phyloP scores from a whole-genome alignment of 306 rosid species.

The Trifolium subterraneum region DNA sequence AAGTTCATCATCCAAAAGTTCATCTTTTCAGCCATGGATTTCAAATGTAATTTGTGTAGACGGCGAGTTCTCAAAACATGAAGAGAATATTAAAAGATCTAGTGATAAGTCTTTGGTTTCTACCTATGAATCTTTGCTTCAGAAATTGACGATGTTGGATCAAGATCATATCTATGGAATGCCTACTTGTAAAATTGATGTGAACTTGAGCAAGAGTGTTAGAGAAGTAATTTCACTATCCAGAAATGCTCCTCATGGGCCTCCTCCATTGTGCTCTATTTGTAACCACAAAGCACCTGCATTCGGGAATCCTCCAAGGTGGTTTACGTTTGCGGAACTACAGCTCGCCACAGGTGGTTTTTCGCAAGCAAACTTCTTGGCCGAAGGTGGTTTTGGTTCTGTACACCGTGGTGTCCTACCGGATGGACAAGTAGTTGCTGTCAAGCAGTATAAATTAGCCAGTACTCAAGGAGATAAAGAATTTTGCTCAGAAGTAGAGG shows the following conservation, averaged over 20 bases:
- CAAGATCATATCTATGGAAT: slow-evolving; percentile 60
- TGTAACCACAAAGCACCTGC: slow-evolving; percentile 96
- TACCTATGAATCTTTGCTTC: slow-evolving; percentile 61
- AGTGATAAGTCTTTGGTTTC: slow-evolving; percentile 55
- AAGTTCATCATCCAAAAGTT: slow-evolving; percentile 59
- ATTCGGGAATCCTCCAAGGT: slow-evolving; percentile 92
- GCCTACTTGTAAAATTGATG: slow-evolving; percentile 58
- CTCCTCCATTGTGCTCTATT: slow-evolving; percentile 94
- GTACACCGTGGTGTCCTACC: slow-evolving; percentile 82
- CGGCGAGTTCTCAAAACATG: slow-evolving; percentile 54
- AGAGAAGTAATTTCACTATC: slow-evolving; percentile 74
- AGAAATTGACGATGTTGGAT: slow-evolving; percentile 61
- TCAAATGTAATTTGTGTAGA: slow-evolving; percentile 55
- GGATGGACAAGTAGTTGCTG: slow-evolving; percentile 85
- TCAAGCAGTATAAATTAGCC: slow-evolving; percentile 86
- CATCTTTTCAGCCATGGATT: slow-evolving; percentile 79
- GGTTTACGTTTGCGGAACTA: slow-evolving; percentile 86
- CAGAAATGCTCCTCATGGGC: slow-evolving; percentile 64
- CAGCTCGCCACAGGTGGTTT: slow-evolving; percentile 88
- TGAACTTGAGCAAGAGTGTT: slow-evolving; percentile 75
- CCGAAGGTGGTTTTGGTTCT: slow-evolving; percentile 98
- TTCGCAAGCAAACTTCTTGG: slow-evolving; percentile 85
- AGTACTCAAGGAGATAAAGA: slow-evolving; percentile 95
- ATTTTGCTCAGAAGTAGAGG: slow-evolving; percentile 97
- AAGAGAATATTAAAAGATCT: slow-evolving; percentile 45